Conservation (phyloP, 73 alveolate genomes). For the Symbiodinium natans region DNA sequence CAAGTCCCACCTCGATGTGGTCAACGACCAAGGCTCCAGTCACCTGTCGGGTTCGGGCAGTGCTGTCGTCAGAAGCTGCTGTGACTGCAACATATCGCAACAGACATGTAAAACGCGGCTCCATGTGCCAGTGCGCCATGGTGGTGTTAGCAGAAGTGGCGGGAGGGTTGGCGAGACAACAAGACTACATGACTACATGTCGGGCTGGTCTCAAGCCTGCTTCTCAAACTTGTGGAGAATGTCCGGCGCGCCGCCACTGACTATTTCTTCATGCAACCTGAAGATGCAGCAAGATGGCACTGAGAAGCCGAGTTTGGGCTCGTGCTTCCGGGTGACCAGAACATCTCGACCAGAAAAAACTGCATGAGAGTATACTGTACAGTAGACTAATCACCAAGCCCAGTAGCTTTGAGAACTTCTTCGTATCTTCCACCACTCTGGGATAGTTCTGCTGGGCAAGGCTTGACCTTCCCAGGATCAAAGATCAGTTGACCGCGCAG, state of each 20-base stretch:
- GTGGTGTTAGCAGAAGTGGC: no score
- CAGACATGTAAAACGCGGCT: no score
- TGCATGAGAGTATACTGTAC: no score
- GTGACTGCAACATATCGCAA: no score
- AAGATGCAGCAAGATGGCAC: not conserved
- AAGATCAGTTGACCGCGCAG: no score
- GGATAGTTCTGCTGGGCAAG: not conserved
- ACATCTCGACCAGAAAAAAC: no score
- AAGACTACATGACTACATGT: no score
- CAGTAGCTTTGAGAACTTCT: not conserved
- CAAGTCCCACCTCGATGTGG: slow-evolving; percentile 6
- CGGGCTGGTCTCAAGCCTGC: not conserved
- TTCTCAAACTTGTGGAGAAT: slow-evolving; percentile 17
- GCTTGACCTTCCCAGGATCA: not conserved
- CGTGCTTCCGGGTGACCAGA: no score
- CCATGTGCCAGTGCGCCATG: not conserved
- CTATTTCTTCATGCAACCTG: slow-evolving; percentile 6
- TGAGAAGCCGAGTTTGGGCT: no score
- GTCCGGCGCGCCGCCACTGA: not conserved
- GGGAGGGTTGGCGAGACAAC: no score
- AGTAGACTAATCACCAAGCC: not conserved
- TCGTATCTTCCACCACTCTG: not conserved
- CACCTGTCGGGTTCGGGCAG: not conserved
- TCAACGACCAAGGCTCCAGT: not conserved
- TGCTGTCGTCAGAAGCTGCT: no score